Evolutionary conservation across 257 asterid genomes (phyloP), one percentile per base, ranked within the genome.

Genomic region (Euphrasia confusa): DNA sequence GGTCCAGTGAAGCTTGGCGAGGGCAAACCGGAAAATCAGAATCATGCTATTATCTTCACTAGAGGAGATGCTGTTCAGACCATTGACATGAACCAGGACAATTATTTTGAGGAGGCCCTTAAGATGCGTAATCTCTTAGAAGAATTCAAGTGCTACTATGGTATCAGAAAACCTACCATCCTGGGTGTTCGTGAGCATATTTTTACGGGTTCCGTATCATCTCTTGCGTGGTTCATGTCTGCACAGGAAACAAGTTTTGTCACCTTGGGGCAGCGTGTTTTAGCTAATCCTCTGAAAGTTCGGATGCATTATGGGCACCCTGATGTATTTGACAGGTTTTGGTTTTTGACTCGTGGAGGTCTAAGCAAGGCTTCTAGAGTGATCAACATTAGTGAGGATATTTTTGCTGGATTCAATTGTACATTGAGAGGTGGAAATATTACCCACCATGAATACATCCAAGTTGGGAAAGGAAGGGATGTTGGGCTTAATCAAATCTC

Each of bases 271-370:
- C 97, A 93, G 78, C 99, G 99, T 52, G 99, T 93, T 67, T 78
- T 93, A 74, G 97, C 99, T 47, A 93, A 93, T 71, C 99, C 99
- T 24, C 72, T 93, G 85, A 93, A 93, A 83, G 73, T 93, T 61
- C 94, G 97, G 28, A 89, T 93, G 99, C 99, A 93, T 80, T 89
- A 93, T 64, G 99, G 99, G 58, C 99, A 93, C 66, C 99, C 99
- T 4, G 99, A 93, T 75, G 97, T 93, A 72, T 93, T 93, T 54
- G 95, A 93, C 77, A 83, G 99, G 79, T 89, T 93, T 80, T 93
- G 99, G 99, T 93, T 93, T 79, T 70, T 93, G 80, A 87, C 97
- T 47, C 87, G 99, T 44, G 99, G 97, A 67, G 99, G 99, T 75
- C 72, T 93, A 69, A 93, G 99, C 94, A 93, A 93, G 75, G 99